Percentiles rank a stretch among this genome's conserved stretches.
Conservation (phyloP, 2,329 filamentous ascomycete genomes). For the Ustilaginoidea virens region DNA sequence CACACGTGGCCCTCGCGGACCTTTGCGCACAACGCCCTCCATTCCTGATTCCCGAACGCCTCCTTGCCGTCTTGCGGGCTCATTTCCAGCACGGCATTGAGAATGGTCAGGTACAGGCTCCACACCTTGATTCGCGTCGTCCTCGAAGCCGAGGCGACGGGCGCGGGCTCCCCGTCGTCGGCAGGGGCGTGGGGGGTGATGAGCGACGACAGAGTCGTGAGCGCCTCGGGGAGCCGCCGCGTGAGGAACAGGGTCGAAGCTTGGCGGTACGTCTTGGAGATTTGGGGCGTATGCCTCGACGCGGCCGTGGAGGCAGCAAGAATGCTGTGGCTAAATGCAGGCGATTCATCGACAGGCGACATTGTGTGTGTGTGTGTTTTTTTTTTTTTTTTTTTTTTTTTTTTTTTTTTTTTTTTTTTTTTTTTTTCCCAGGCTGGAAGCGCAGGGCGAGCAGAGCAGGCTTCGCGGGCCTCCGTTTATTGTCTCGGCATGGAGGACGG, state of each 20-base stretch:
- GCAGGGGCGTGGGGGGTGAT: constrained; percentile 45
- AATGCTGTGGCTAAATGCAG: too few relatives aligned
- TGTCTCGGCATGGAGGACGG: too few relatives aligned
- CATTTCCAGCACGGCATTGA: constrained; percentile 82
- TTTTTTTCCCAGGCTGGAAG: too few relatives aligned
- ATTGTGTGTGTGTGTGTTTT: too few relatives aligned
- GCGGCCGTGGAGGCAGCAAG: constrained; percentile 44
- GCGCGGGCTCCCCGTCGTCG: constrained; percentile 43
- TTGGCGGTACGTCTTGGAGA: constrained; percentile 88
- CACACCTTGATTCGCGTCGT: constrained; percentile 87
- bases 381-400: too few relatives aligned
- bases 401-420: too few relatives aligned
- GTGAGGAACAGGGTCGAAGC: constrained; percentile 90
- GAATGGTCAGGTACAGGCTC: constrained; percentile 87
- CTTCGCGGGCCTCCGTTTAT: too few relatives aligned
- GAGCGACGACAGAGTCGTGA: constrained; percentile 71
- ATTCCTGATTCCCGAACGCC: constrained; percentile 72
- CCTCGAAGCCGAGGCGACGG: constrained; percentile 64
- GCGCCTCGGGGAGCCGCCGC: constrained; percentile 76
- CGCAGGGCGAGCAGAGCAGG: too few relatives aligned
- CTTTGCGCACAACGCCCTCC: constrained; percentile 67
- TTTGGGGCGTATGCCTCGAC: constrained; percentile 50
- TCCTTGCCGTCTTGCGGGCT: constrained; percentile 82
- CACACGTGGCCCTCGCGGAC: constrained; percentile 85
- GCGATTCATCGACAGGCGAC: too few relatives aligned